A percentile compares a stretch with the other conserved stretches of the same genome.
Conservation (phyloP, 306 rosid species). For the Luffa aegyptiaca region DNA sequence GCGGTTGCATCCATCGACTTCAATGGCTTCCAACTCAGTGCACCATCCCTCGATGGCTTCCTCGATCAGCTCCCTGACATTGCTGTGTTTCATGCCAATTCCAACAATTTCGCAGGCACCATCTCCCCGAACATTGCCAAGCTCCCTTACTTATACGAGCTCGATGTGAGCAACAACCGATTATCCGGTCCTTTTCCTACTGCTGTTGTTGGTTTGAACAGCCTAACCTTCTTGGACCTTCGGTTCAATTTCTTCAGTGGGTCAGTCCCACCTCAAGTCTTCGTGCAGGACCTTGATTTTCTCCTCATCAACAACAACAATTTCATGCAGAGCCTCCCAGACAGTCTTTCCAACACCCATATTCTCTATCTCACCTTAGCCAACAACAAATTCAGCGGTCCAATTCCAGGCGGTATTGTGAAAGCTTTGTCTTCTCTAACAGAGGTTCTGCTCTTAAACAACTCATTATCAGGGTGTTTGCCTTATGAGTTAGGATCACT, state of each 20-base stretch:
- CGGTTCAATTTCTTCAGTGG: constrained; percentile 75
- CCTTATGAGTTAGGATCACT: constrained; percentile 67
- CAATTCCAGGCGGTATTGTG: constrained; percentile 54
- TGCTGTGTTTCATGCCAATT: constrained; percentile 84
- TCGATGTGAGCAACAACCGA: constrained; percentile 71
- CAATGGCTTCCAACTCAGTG: constrained; percentile 62
- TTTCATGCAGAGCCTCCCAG: constrained; percentile 51
- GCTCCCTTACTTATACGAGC: constrained; percentile 64
- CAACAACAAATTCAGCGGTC: constrained; percentile 68
- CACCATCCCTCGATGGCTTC: constrained; percentile 69
- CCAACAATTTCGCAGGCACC: constrained; percentile 65
- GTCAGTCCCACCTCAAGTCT: constrained; percentile 61
- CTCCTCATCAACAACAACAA: constrained; percentile 79
- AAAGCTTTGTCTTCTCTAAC: constrained; percentile 41
- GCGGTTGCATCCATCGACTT: constrained; percentile 71
- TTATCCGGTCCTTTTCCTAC: constrained; percentile 73
- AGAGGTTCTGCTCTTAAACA: constrained; percentile 53
- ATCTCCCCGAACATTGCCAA: constrained; percentile 42
- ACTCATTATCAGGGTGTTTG: constrained; percentile 66
- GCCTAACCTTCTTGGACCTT: constrained; percentile 53
- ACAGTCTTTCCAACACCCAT: constrained; percentile 40
- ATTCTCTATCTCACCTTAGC: constrained; percentile 62
- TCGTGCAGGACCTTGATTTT: constrained; percentile 49
- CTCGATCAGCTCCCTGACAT: constrained; percentile 69
- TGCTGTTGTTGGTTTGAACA: constrained; percentile 42